Evolutionary conservation across 1,139 yeast species (phyloP).

Genomic region (Kodamaea arcana): DNA sequence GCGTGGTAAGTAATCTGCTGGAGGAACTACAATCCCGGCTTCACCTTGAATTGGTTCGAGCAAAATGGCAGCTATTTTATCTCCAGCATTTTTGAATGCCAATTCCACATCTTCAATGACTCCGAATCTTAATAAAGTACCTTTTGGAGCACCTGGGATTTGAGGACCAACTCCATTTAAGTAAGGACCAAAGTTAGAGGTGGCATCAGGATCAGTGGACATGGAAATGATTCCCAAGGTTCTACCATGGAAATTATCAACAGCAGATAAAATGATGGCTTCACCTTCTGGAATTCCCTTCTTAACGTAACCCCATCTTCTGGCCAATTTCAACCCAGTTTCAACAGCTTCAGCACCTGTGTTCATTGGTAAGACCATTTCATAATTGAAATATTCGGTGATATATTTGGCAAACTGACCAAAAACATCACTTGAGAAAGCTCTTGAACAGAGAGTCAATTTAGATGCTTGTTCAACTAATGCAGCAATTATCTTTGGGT

Average conservation of each 20-base stretch:
- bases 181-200: conserved; percentile 86
- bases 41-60: conserved; percentile 98
- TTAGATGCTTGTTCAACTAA: conserved; percentile 81
- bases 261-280: conserved; percentile 85
- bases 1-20: conserved; percentile 67
- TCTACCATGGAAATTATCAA: conserved; percentile 92
- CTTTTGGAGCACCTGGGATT: conserved; percentile 58
- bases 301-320: conserved; percentile 94
- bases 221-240: conserved; percentile 92
- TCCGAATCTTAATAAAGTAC: conserved; percentile 66
- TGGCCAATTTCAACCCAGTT: conserved; percentile 87
- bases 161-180: conserved; percentile 77
- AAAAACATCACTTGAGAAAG: conserved; percentile 86
- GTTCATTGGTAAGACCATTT: conserved; percentile 94
- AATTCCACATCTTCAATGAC: conserved; percentile 79
- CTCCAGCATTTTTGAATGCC: conserved; percentile 82
- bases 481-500: conserved; percentile 85
- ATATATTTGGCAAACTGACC: conserved; percentile 84
- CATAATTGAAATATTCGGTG: conserved; percentile 86
- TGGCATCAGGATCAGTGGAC: conserved; percentile 96
- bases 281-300: conserved; percentile 80
- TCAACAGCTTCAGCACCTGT: conserved; percentile 99
- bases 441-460: conserved; percentile 85
- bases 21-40: conserved; percentile 97
- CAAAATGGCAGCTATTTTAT: conserved; percentile 84